phyloP scores from a whole-genome alignment of 352 stramenopile species.

The Aphanomyces euteiches region DNA sequence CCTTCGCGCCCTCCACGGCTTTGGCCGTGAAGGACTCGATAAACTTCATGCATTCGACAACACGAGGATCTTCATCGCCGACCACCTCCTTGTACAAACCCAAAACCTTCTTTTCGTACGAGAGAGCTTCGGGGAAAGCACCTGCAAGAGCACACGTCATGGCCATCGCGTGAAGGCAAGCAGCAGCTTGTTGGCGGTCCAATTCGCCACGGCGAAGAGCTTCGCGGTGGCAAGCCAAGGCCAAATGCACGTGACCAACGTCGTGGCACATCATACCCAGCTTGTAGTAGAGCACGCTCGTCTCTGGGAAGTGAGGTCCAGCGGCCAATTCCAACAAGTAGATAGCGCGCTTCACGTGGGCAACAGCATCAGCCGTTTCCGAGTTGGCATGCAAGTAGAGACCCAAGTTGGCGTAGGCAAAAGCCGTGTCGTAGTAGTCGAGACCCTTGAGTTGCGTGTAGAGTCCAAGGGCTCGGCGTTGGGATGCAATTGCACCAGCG shows the following conservation, averaged over 20 bases:
- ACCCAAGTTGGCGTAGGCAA: slow-evolving; percentile 88
- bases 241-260: slow-evolving; percentile 77
- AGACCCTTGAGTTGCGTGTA: slow-evolving; percentile 90
- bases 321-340: slow-evolving; percentile 92
- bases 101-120: slow-evolving; percentile 88
- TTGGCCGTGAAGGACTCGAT: slow-evolving; percentile 85
- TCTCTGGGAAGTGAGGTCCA: slow-evolving; percentile 86
- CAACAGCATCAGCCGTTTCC: slow-evolving; percentile 79
- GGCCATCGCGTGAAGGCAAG: slow-evolving; percentile 86
- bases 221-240: slow-evolving; percentile 85
- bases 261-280: slow-evolving; percentile 94
- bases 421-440: slow-evolving; percentile 90
- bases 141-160: slow-evolving; percentile 71
- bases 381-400: slow-evolving; percentile 88
- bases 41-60: slow-evolving; percentile 77
- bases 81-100: slow-evolving; percentile 77
- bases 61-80: slow-evolving; percentile 72
- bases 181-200: slow-evolving; percentile 80
- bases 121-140: slow-evolving; percentile 79
- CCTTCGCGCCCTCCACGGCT: slow-evolving; percentile 82
- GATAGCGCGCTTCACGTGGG: slow-evolving; percentile 87
- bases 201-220: slow-evolving; percentile 83
- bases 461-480: slow-evolving; percentile 88
- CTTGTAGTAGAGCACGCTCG: slow-evolving; percentile 90
- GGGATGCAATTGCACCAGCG: slow-evolving; percentile 82